phyloP scores from a whole-genome alignment of 768 basidiomycete species.

The Cubamyces sp. region DNA sequence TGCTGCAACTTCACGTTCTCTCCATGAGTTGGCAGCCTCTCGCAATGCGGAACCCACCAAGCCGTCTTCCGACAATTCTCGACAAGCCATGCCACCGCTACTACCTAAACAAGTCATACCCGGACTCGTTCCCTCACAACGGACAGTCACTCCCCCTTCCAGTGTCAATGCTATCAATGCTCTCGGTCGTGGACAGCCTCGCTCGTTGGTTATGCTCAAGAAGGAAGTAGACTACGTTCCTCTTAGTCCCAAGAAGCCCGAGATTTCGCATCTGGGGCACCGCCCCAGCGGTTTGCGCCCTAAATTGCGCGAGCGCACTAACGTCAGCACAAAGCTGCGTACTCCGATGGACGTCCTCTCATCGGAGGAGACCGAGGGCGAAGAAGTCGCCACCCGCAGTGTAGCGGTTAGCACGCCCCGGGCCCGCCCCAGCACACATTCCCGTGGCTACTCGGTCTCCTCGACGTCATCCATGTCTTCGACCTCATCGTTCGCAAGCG shows the following conservation, averaged over 20 bases:
- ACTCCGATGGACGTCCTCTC: conserved; percentile 8
- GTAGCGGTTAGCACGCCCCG: background rate
- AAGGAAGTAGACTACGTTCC: conserved; percentile 78
- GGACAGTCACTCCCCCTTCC: conserved; percentile 28
- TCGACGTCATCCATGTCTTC: conserved; percentile 18
- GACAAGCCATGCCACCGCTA: conserved; percentile 23
- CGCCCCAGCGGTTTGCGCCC: conserved; percentile 31
- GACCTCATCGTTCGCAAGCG: background rate
- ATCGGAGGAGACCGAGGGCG: conserved; percentile 21
- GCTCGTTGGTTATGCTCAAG: conserved; percentile 65
- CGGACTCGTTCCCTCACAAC: conserved; percentile 20
- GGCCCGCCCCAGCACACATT: conserved; percentile 7
- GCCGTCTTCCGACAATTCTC: background rate
- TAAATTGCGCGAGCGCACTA: conserved; percentile 16
- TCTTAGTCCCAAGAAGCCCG: conserved; percentile 66
- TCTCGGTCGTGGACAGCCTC: conserved; percentile 39
- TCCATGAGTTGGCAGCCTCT: conserved; percentile 28
- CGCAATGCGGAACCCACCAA: background rate
- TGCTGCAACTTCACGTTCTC: conserved; percentile 21
- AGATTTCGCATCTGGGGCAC: conserved; percentile 38
- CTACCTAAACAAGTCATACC: conserved; percentile 16
- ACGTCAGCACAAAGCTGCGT: conserved; percentile 15
- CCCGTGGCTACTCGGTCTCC: conserved; percentile 18
- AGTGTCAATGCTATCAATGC: conserved; percentile 18
- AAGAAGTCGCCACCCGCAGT: background rate